Percentiles rank a stretch among this genome's conserved stretches.
These are phyloP conservation scores for Metarhizium robertsii DNA, from an alignment of 2,329 filamentous ascomycete genomes.

Conservation along the genomic window DNA sequence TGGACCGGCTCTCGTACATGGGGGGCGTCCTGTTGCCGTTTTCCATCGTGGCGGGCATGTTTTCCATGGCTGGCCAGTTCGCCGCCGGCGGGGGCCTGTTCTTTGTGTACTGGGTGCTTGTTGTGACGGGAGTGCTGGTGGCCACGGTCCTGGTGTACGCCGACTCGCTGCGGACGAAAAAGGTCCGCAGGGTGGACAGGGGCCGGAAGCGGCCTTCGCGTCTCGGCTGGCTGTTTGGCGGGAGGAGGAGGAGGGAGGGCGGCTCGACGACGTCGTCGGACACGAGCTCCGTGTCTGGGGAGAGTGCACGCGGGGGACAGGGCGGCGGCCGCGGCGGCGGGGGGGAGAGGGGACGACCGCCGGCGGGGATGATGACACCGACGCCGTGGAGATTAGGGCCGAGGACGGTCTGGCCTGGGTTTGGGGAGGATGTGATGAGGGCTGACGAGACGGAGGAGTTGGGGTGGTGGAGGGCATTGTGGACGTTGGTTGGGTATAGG, in stretches of 20 bases:
- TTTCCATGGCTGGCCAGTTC: background rate
- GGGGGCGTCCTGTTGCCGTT: background rate
- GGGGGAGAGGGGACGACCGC: background rate
- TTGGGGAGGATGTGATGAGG: background rate
- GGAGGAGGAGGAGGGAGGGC: background rate
- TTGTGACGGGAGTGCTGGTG: background rate
- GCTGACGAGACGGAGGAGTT: background rate
- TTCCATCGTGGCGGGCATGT: background rate
- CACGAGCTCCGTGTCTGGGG: background rate
- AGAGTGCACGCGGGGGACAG: background rate
- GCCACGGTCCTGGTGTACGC: background rate
- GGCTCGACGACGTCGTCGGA: background rate
- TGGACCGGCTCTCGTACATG: background rate
- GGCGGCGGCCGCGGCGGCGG: background rate
- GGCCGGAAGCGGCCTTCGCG: background rate
- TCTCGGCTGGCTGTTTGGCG: background rate
- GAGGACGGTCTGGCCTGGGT: background rate
- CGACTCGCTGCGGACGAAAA: background rate
- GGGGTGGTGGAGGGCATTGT: background rate
- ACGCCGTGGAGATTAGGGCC: background rate
- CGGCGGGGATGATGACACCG: background rate
- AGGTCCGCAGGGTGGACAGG: background rate
- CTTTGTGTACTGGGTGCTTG: background rate
- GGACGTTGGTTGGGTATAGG: background rate
- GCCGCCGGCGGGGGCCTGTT: background rate